Evolutionary conservation across 2,329 filamentous ascomycete species (phyloP).

Genomic region (Penicillium thymicola): DNA sequence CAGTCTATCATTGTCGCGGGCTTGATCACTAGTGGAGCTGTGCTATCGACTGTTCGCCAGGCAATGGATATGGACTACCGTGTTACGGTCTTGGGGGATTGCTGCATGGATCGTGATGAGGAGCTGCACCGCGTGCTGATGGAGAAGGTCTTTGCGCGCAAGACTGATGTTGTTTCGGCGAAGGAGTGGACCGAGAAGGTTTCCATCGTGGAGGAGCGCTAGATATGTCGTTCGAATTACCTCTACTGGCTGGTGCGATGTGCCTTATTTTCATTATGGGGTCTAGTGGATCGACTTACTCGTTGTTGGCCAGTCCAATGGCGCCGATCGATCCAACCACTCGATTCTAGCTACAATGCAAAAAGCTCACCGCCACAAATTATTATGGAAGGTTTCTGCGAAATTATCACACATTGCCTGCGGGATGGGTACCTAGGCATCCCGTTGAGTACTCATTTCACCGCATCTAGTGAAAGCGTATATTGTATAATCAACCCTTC

Average conservation of each 20-base stretch:
- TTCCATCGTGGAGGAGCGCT: not conserved
- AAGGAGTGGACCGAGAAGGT: slow-evolving; percentile 28
- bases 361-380: too few species aligned
- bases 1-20: slow-evolving; percentile 35
- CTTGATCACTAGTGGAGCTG: slow-evolving; percentile 36
- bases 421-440: not conserved
- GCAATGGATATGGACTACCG: slow-evolving; percentile 38
- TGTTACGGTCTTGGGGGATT: slow-evolving; percentile 34
- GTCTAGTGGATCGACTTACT: not conserved
- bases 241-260: not conserved
- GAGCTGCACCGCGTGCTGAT: slow-evolving; percentile 36
- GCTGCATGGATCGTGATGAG: slow-evolving; percentile 34
- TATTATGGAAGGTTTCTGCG: not conserved
- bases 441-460: not conserved
- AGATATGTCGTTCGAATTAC: not conserved
- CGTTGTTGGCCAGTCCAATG: too few species aligned
- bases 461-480: not conserved
- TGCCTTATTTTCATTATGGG: not conserved
- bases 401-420: not conserved
- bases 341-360: too few species aligned
- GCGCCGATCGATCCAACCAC: not conserved
- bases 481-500: too few species aligned
- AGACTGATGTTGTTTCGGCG: slow-evolving; percentile 26
- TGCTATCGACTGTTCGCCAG: slow-evolving; percentile 38
- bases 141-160: slow-evolving; percentile 33